These are phyloP conservation scores for Phytopythium aichiense DNA, from an alignment of 352 stramenopile genomes.

Conservation along the genomic window DNA sequence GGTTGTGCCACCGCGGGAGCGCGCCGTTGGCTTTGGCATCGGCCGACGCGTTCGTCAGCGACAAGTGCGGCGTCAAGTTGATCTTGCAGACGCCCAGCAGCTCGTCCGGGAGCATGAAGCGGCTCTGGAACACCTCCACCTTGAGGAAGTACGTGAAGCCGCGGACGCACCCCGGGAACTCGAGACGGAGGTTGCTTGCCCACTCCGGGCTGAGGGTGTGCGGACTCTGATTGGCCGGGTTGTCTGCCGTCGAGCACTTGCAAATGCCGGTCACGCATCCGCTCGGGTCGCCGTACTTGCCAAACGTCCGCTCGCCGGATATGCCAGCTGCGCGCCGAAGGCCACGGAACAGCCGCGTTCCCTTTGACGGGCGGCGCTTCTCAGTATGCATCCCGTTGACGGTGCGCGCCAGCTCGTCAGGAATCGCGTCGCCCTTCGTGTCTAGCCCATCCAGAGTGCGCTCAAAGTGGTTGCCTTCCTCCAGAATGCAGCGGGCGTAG, in stretches of 20 bases:
- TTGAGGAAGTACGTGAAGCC: slow-evolving; percentile 78
- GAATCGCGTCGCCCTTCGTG: slow-evolving; percentile 20
- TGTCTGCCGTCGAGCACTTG: slow-evolving; percentile 32
- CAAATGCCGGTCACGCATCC: slow-evolving; percentile 77
- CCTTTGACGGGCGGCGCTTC: slow-evolving; percentile 45
- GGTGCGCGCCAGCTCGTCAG: slow-evolving; percentile 19
- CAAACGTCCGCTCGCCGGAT: slow-evolving; percentile 68
- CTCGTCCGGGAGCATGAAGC: slow-evolving; percentile 78
- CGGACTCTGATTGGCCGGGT: neutral
- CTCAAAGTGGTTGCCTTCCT: slow-evolving; percentile 75
- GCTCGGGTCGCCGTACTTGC: slow-evolving; percentile 61
- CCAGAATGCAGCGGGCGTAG: slow-evolving; percentile 71
- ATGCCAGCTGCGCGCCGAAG: slow-evolving; percentile 70
- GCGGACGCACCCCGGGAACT: slow-evolving; percentile 69
- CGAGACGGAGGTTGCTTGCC: slow-evolving; percentile 68
- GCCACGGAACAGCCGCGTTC: slow-evolving; percentile 67
- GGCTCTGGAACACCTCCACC: slow-evolving; percentile 80
- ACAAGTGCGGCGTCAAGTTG: slow-evolving; percentile 82
- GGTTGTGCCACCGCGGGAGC: slow-evolving; percentile 76
- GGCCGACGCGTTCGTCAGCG: slow-evolving; percentile 69
- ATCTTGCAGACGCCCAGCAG: slow-evolving; percentile 81
- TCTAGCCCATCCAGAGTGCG: slow-evolving; percentile 69
- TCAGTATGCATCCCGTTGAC: slow-evolving; percentile 22
- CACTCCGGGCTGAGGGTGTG: slow-evolving; percentile 50
- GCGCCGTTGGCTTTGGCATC: slow-evolving; percentile 80